Conservation (phyloP, 2,329 filamentous ascomycete genomes). For the Hypoxylon sp. region DNA sequence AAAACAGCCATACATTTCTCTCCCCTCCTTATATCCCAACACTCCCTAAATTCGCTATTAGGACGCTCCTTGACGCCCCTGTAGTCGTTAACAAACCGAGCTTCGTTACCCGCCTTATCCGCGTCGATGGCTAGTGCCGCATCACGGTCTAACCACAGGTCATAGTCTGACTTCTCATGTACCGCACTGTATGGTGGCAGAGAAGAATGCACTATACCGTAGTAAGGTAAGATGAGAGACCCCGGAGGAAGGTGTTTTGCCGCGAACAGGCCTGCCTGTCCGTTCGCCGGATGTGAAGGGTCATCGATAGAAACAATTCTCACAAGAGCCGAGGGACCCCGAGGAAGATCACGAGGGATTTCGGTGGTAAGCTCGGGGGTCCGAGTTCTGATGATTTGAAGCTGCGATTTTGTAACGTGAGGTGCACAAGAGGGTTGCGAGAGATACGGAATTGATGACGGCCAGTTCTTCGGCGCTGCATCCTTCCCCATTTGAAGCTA, state of each 20-base stretch:
- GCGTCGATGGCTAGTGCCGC: constrained; percentile 73
- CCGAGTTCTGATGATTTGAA: constrained; percentile 56
- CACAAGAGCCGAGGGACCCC: constrained; percentile 65
- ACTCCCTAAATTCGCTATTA: constrained; percentile 72
- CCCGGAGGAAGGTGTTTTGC: constrained; percentile 67
- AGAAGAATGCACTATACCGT: constrained; percentile 70
- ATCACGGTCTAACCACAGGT: constrained; percentile 73
- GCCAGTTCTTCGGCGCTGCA: constrained; percentile 71
- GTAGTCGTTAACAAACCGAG: constrained; percentile 77
- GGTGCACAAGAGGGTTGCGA: constrained; percentile 64
- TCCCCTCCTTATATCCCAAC: constrained; percentile 67
- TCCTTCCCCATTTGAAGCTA: constrained; percentile 49
- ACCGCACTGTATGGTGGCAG: constrained; percentile 48
- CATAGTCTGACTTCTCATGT: constrained; percentile 71
- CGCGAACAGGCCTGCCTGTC: constrained; percentile 74
- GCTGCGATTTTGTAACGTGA: constrained; percentile 61
- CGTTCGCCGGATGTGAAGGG: constrained; percentile 68
- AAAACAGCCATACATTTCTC: constrained; percentile 72
- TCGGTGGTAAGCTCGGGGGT: constrained; percentile 50
- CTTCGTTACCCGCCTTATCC: constrained; percentile 71
- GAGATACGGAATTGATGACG: constrained; percentile 67
- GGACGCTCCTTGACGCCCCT: constrained; percentile 68
- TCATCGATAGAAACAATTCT: constrained; percentile 68
- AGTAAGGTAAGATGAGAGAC: constrained; percentile 72
- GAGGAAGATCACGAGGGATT: constrained; percentile 56